phyloP scores from a whole-genome alignment of 805 yeast species.

The Candida arabinofermentans region DNA sequence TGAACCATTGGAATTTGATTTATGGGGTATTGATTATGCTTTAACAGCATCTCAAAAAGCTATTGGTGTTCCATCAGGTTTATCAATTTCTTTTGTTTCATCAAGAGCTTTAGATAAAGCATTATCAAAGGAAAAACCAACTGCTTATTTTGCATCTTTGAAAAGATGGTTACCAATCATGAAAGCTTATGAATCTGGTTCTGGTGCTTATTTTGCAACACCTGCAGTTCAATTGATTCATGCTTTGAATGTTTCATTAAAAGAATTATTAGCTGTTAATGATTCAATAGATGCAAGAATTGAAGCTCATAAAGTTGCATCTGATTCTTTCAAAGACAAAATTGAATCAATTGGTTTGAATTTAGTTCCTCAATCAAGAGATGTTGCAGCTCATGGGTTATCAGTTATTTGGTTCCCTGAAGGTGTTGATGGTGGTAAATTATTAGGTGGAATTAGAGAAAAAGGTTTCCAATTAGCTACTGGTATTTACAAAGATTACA shows the following conservation, averaged over 20 bases:
- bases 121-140: slow-evolving; percentile 41
- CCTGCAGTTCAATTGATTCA: slow-evolving; percentile 89
- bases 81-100: slow-evolving; percentile 72
- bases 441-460: slow-evolving; percentile 52
- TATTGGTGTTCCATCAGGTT: slow-evolving; percentile 90
- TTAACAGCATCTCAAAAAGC: slow-evolving; percentile 96
- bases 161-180: slow-evolving; percentile 86
- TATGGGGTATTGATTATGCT: slow-evolving; percentile 86
- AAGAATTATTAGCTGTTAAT: slow-evolving; percentile 52
- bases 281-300: slow-evolving; percentile 51
- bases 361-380: slow-evolving; percentile 55
- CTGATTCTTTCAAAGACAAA: slow-evolving; percentile 60
- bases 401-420: slow-evolving; percentile 83
- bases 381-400: slow-evolving; percentile 80
- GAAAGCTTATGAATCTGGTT: slow-evolving; percentile 78
- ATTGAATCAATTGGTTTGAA: slow-evolving; percentile 59
- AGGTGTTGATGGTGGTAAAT: slow-evolving; percentile 62
- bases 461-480: slow-evolving; percentile 81
- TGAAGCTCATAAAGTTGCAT: slow-evolving; percentile 55
- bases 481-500: slow-evolving; percentile 80
- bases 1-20: slow-evolving; percentile 79
- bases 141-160: slow-evolving; percentile 65
- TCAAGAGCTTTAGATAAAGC: slow-evolving; percentile 69
- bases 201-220: slow-evolving; percentile 88
- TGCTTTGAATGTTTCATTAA: slow-evolving; percentile 73